These are phyloP conservation scores for Raphanus raphanistrum DNA, from an alignment of 345 rosid genomes.

Conservation along the genomic window DNA sequence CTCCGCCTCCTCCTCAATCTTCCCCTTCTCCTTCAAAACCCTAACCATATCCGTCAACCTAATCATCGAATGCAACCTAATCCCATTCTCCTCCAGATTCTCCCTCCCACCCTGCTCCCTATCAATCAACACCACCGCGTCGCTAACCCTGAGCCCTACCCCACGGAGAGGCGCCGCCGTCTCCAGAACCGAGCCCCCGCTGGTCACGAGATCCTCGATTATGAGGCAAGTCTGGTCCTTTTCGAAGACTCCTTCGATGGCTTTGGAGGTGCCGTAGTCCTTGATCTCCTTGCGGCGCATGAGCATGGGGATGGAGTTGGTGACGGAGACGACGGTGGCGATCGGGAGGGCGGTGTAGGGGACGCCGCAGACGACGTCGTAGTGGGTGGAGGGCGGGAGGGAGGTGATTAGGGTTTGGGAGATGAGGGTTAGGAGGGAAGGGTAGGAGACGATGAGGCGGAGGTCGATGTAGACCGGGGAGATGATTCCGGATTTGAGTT, in stretches of 20 bases:
- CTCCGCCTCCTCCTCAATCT: conserved; percentile 65
- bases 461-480: conserved; percentile 96
- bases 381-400: conserved; percentile 55
- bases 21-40: conserved; percentile 80
- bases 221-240: conserved; percentile 61
- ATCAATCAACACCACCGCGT: conserved; percentile 87
- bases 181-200: conserved; percentile 92
- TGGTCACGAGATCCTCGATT: conserved; percentile 85
- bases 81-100: conserved; percentile 73
- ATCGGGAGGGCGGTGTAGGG: conserved; percentile 97
- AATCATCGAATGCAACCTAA: conserved; percentile 69
- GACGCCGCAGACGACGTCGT: conserved; percentile 79
- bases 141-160: conserved; percentile 73
- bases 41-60: conserved; percentile 81
- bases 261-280: conserved; percentile 83
- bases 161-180: conserved; percentile 79
- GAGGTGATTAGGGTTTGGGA: conserved; percentile 69
- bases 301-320: conserved; percentile 71
- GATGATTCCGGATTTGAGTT: conserved; percentile 88
- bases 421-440: conserved; percentile 74
- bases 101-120: conserved; percentile 95
- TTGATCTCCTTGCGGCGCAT: conserved; percentile 94
- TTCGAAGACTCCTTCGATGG: conserved; percentile 73
- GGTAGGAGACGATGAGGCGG: conserved; percentile 84
- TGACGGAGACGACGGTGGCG: conserved; percentile 75